A percentile compares a stretch with the other conserved stretches of the same genome.
These are phyloP conservation scores for Dissoconium aciculare DNA, from an alignment of 2,329 filamentous ascomycete species.

Conservation along the genomic window DNA sequence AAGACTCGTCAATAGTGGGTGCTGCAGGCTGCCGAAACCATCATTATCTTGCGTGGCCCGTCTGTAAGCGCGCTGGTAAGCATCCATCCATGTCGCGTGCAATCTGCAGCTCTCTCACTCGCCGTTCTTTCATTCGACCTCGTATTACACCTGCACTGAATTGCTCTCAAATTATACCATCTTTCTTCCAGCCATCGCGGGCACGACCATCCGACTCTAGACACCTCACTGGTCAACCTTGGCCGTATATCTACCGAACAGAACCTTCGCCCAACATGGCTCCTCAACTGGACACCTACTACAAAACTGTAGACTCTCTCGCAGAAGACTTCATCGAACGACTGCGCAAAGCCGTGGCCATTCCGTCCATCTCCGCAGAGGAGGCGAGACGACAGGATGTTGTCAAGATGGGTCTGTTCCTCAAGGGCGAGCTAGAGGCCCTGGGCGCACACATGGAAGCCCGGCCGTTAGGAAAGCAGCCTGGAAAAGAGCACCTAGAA, in stretches of 20 bases:
- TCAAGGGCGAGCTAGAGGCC: constrained; percentile 64
- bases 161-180: too few species aligned
- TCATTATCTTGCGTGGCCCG: too few species aligned
- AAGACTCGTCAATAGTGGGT: too few species aligned
- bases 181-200: too few species aligned
- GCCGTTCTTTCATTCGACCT: too few species aligned
- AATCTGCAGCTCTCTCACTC: too few species aligned
- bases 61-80: too few species aligned
- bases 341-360: constrained; percentile 81
- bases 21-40: too few species aligned
- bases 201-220: too few species aligned
- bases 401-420: constrained; percentile 87
- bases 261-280: constrained; percentile 48
- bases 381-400: constrained; percentile 81
- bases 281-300: constrained; percentile 78
- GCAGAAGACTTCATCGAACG: constrained; percentile 76
- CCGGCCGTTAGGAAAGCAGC: constrained; percentile 78
- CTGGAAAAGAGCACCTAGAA: constrained; percentile 74
- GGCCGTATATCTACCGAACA: constrained; percentile 33
- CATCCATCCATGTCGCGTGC: too few species aligned
- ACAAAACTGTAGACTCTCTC: constrained; percentile 75
- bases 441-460: constrained; percentile 81
- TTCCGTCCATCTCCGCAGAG: constrained; percentile 88
- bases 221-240: too few species aligned
- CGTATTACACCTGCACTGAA: too few species aligned